Conservation (phyloP, 192 early-diverging fungal species). For the Gonapodya sp. region DNA sequence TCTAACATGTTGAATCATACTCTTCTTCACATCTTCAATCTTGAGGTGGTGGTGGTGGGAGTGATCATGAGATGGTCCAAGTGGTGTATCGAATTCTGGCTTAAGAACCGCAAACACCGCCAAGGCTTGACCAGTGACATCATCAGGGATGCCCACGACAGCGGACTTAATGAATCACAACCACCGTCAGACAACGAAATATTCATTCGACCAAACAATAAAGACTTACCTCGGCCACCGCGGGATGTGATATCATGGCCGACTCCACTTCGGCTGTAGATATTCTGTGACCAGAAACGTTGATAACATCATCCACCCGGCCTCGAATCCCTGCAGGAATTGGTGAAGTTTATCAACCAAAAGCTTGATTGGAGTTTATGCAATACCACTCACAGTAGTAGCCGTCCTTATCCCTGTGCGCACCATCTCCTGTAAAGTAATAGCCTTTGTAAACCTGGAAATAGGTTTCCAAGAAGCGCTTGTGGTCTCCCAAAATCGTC, state of each 20-base stretch:
- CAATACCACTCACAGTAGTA: conserved; percentile 7
- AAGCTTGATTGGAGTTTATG: no score
- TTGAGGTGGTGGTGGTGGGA: not conserved
- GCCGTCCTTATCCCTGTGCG: conserved; percentile 5
- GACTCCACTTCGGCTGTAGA: conserved; percentile 79
- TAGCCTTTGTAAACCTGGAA: conserved; percentile 79
- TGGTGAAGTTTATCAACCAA: no score
- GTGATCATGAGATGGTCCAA: not conserved
- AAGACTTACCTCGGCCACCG: not conserved
- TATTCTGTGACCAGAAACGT: conserved; percentile 90
- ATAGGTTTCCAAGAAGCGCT: conserved; percentile 88
- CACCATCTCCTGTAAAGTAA: conserved; percentile 65
- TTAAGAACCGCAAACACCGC: conserved; percentile 78
- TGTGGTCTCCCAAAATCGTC: conserved; percentile 83
- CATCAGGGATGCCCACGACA: conserved; percentile 77
- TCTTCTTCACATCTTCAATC: conserved; percentile 34
- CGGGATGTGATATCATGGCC: not conserved
- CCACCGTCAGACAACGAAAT: not conserved
- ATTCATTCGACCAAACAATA: not conserved
- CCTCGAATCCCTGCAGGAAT: not conserved
- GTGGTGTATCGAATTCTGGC: conserved; percentile 28
- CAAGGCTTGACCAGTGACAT: conserved; percentile 83
- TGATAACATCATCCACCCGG: conserved; percentile 72
- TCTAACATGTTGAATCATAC: conserved; percentile 67
- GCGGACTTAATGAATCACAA: conserved; percentile 34